Evolutionary conservation across 148 eudicot genomes (phyloP).

Genomic region (Vaccinium corymbosum): DNA sequence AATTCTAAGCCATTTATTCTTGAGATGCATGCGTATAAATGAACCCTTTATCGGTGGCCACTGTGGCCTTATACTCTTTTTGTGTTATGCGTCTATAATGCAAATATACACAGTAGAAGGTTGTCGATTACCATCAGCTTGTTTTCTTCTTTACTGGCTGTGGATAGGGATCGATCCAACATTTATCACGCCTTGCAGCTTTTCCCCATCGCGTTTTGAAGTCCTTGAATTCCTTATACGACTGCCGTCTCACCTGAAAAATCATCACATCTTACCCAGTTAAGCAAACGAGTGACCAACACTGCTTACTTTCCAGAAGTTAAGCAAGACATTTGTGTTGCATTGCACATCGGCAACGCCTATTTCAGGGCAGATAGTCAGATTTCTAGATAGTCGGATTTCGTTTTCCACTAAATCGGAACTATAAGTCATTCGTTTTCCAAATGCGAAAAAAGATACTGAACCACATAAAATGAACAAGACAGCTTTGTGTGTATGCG

Average conservation of each 20-base stretch:
- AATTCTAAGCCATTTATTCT: neutral
- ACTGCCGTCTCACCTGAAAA: constrained; percentile 73
- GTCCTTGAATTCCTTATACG: constrained; percentile 55
- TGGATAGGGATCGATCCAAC: constrained; percentile 69
- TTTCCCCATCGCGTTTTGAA: constrained; percentile 61
- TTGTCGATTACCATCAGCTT: neutral
- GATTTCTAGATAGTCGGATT: too few relatives aligned
- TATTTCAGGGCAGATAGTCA: neutral
- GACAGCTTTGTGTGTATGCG: neutral
- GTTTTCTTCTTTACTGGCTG: constrained; percentile 22
- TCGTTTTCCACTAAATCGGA: neutral
- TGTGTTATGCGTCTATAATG: neutral
- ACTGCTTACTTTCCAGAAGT: neutral
- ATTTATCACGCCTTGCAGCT: constrained; percentile 49
- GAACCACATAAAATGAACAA: neutral
- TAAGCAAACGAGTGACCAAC: neutral
- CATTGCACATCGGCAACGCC: neutral
- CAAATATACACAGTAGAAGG: neutral
- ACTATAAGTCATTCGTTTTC: neutral
- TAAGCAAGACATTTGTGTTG: neutral
- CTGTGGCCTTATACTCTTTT: neutral
- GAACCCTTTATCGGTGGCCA: neutral
- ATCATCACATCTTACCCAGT: neutral
- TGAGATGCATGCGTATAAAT: neutral
- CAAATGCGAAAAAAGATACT: neutral